Conservation (phyloP, 2,329 filamentous ascomycete genomes). For the Aphanocladium album region DNA sequence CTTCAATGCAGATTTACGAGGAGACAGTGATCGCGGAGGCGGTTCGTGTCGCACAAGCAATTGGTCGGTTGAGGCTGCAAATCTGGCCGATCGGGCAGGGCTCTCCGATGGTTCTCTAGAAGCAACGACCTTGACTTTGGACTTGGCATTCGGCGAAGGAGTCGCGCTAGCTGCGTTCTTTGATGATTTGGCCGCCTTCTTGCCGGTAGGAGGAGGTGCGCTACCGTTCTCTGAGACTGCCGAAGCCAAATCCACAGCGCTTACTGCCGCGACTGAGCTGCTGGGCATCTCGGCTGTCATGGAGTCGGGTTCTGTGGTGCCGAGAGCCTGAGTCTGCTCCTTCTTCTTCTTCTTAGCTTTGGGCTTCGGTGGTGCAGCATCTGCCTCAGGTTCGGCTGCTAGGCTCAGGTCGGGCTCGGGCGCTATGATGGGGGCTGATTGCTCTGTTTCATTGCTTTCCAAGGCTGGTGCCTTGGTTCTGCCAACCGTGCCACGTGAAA, state of each 20-base stretch:
- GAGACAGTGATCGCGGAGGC: constrained; percentile 65
- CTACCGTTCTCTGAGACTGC: background rate
- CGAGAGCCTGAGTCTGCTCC: background rate
- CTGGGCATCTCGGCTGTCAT: background rate
- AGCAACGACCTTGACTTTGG: constrained; percentile 18
- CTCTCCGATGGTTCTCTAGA: constrained; percentile 49
- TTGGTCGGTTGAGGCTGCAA: constrained; percentile 52
- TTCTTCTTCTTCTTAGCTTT: constrained; percentile 15
- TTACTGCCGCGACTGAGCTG: background rate
- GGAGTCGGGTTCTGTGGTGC: background rate
- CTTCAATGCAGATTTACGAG: constrained; percentile 73
- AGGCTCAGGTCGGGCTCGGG: background rate
- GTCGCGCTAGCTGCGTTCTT: constrained; percentile 4
- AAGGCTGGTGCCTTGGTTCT: constrained; percentile 46
- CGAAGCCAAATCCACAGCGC: background rate
- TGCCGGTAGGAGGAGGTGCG: background rate
- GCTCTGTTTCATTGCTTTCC: constrained; percentile 23
- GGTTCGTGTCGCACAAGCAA: constrained; percentile 61
- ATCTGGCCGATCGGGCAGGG: constrained; percentile 63
- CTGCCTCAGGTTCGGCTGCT: constrained; percentile 6
- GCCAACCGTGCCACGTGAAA: constrained; percentile 49
- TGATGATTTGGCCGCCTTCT: background rate
- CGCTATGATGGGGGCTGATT: background rate
- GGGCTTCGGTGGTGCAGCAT: background rate
- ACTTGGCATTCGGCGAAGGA: constrained; percentile 13